Conservation (phyloP, 2,329 filamentous ascomycete genomes). For the Calonectria pseudoturangicola region DNA sequence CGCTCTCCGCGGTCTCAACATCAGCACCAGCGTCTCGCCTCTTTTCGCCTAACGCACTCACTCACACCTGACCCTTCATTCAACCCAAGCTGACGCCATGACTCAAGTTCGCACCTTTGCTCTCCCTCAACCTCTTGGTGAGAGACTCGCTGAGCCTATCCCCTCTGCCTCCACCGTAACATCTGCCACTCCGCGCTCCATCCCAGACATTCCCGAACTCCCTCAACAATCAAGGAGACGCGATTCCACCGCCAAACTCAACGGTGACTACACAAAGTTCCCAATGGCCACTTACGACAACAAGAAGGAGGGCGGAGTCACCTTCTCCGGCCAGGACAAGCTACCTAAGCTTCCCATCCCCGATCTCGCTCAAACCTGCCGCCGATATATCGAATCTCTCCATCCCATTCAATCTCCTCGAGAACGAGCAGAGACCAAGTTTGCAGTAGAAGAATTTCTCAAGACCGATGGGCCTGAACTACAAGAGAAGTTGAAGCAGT, state of each 20-base stretch:
- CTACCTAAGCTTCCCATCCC: conserved; percentile 95
- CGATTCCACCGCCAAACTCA: conserved; percentile 51
- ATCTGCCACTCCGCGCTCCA: conserved; percentile 63
- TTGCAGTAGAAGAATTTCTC: conserved; percentile 89
- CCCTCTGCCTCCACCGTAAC: conserved; percentile 51
- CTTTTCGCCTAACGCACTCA: conserved; percentile 76
- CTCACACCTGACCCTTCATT: conserved; percentile 22
- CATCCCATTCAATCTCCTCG: conserved; percentile 86
- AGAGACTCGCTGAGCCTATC: conserved; percentile 74
- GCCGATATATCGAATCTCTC: conserved; percentile 86
- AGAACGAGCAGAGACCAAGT: conserved; percentile 88
- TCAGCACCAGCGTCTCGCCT: conserved; percentile 86
- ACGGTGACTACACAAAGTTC: conserved; percentile 62
- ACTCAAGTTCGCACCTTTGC: conserved; percentile 65
- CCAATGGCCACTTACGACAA: conserved; percentile 74
- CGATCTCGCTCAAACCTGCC: conserved; percentile 85
- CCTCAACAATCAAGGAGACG: conserved; percentile 45
- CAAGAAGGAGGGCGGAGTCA: conserved; percentile 81
- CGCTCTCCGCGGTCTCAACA: conserved; percentile 88
- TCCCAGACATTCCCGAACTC: conserved; percentile 60
- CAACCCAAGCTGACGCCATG: conserved; percentile 59
- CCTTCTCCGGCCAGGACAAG: conserved; percentile 91
- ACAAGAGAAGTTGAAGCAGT: conserved; percentile 92
- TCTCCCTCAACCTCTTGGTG: conserved; percentile 82
- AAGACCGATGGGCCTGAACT: conserved; percentile 86